These are phyloP conservation scores for Silybum marianum DNA, from an alignment of 129 eudicot genomes.

Conservation along the genomic window DNA sequence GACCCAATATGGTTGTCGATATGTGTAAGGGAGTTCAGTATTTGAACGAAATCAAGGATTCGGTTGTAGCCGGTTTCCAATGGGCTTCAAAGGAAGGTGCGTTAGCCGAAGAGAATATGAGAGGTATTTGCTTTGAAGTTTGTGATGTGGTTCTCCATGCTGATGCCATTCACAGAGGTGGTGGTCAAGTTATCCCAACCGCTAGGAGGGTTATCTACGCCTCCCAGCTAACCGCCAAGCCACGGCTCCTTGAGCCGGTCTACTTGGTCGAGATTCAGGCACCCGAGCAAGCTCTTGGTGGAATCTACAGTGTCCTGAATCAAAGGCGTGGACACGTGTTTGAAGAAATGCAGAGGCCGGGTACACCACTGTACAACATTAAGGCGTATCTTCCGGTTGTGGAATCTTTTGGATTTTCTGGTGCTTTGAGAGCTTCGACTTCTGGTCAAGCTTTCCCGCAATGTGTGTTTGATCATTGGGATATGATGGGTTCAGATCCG, in stretches of 20 bases:
- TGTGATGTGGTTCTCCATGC: slow-evolving; percentile 89
- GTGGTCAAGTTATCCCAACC: slow-evolving; percentile 90
- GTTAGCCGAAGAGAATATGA: slow-evolving; percentile 74
- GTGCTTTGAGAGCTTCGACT: slow-evolving; percentile 71
- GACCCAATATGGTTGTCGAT: slow-evolving; percentile 89
- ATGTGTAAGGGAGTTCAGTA: slow-evolving; percentile 96
- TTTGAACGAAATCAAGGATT: slow-evolving; percentile 86
- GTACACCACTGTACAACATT: slow-evolving; percentile 85
- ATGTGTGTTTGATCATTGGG: slow-evolving; percentile 89
- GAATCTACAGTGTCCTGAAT: slow-evolving; percentile 82
- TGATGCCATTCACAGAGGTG: slow-evolving; percentile 91
- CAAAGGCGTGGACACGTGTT: slow-evolving; percentile 86
- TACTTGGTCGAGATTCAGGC: slow-evolving; percentile 85
- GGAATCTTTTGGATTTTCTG: slow-evolving; percentile 78
- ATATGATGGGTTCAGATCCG: slow-evolving; percentile 69
- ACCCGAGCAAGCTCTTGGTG: slow-evolving; percentile 81
- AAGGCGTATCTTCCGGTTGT: slow-evolving; percentile 79
- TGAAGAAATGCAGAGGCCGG: slow-evolving; percentile 89
- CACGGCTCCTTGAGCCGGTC: slow-evolving; percentile 69
- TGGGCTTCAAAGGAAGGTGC: slow-evolving; percentile 95
- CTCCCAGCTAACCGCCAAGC: slow-evolving; percentile 81
- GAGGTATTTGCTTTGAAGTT: slow-evolving; percentile 79
- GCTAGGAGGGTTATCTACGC: slow-evolving; percentile 85
- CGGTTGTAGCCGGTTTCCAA: slow-evolving; percentile 88
- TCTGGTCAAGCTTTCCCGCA: slow-evolving; percentile 95